Conservation (phyloP, 2,329 filamentous ascomycete species). For the Penicillium sp. region DNA sequence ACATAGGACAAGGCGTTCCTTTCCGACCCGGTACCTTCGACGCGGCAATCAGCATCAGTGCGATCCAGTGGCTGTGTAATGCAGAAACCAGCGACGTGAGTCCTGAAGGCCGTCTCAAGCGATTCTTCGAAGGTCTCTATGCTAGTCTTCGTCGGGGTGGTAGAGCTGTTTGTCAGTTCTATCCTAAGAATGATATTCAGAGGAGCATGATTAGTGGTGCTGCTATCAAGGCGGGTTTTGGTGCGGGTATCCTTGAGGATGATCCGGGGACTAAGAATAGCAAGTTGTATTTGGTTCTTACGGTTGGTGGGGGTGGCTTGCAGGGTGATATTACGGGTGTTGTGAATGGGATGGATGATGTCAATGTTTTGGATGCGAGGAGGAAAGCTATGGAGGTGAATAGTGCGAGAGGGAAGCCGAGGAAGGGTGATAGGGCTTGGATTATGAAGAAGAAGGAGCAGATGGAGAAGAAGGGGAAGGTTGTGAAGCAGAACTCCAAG, state of each 20-base stretch:
- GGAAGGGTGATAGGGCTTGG: conserved; percentile 50
- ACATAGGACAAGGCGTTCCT: conserved; percentile 92
- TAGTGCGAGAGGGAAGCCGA: conserved; percentile 44
- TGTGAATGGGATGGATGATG: conserved; percentile 80
- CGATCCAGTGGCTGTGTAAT: conserved; percentile 98
- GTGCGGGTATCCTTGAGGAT: conserved; percentile 89
- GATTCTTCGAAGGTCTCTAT: conserved; percentile 93
- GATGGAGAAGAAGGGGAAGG: conserved; percentile 90
- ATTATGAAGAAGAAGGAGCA: conserved; percentile 69
- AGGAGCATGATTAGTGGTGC: conserved; percentile 86
- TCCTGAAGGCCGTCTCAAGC: conserved; percentile 67
- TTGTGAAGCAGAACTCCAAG: conserved; percentile 87
- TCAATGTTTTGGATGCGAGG: conserved; percentile 71
- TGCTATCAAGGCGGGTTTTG: conserved; percentile 89
- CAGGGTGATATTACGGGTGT: conserved; percentile 79
- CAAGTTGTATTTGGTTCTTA: conserved; percentile 93
- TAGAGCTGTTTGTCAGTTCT: conserved; percentile 93
- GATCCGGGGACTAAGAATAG: conserved; percentile 94
- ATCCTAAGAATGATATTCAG: conserved; percentile 91
- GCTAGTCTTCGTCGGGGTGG: conserved; percentile 77
- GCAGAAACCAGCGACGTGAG: conserved; percentile 83
- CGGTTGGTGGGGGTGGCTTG: conserved; percentile 68
- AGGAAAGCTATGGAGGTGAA: conserved; percentile 46
- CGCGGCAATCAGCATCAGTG: conserved; percentile 88
- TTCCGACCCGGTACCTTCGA: conserved; percentile 92